Evolutionary conservation across 352 stramenopile genomes (phyloP), one percentile per base, ranked within the genome.

Genomic region (Elongisporangium undulatum): DNA sequence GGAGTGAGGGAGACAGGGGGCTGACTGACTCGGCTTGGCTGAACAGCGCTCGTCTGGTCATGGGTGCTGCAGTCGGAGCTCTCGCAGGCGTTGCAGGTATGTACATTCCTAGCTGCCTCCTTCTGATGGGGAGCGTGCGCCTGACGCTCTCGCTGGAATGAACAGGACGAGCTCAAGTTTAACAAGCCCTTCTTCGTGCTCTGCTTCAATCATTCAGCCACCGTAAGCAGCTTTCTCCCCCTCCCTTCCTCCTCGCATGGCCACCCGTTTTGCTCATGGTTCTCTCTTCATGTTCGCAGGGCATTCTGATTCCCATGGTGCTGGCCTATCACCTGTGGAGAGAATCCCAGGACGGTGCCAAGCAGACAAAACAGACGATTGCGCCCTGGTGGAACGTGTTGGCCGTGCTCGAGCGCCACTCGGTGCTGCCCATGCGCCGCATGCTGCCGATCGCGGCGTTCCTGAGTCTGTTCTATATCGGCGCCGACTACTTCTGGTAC

Each of bases 401-500:
- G 1, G 19, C 59, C 0, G 57, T 78, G 5, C 51, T 87, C 2
- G 49, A 64, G 10, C 72, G 66, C 9, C 72, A 82, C 56, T 79
- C 62, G 20, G 67, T 72, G 23, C 45, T 82, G 19, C 72, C 71
- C 10, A 58, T 75, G 4, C 22, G 23, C 2, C 58, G 68, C n/a
- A 52, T 84, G n/a, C 20, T 71, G 19, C 55, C 55, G 10, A 72
- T 79, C 24, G 74, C 77, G 9, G 61, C 61, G 6, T 71, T 74
- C 39, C 61, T 87, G 45, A 80, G 68, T 26, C 51, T 72, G 1
- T 79, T 84, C 58, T 84, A 79, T 64, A 70, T 69, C 23, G 55
- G 74, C 2, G 72, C 74, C 22, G 78, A 88, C 60, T 88, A 83
- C 69, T 85, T 88, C 58, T 86, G 75, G 78, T 88, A 77, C 61